Percentiles rank a stretch among this genome's conserved stretches.
Evolutionary conservation across 192 early-diverging fungal genomes (phyloP).

Genomic region (Entomortierella beljakovae): DNA sequence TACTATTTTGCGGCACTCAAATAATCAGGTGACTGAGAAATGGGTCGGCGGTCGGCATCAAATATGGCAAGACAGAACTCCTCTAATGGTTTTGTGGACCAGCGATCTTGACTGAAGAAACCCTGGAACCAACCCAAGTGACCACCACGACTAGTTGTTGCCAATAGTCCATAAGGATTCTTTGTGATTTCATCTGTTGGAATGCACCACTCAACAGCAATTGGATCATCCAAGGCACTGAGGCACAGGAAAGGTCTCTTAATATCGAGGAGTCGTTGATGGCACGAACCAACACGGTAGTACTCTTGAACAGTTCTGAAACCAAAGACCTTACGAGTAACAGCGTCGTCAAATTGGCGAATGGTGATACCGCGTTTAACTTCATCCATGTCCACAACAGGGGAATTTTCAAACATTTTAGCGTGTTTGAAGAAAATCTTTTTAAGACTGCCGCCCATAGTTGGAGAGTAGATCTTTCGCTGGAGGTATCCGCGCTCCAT

Average conservation of each 20-base stretch:
- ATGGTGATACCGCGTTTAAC: constrained; percentile 69
- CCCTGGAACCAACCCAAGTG: constrained; percentile 92
- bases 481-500: constrained; percentile 53
- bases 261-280: constrained; percentile 70
- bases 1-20: neutral
- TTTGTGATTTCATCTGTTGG: constrained; percentile 76
- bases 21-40: constrained; percentile 23
- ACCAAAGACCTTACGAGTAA: constrained; percentile 79
- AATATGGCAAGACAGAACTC: constrained; percentile 76
- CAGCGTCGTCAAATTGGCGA: constrained; percentile 86
- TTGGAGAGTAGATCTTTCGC: constrained; percentile 57
- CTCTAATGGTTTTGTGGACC: constrained; percentile 74
- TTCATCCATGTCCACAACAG: constrained; percentile 21
- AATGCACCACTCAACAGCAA: constrained; percentile 72
- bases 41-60: constrained; percentile 35
- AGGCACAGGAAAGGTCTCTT: constrained; percentile 87
- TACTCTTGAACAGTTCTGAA: constrained; percentile 89
- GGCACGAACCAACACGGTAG: constrained; percentile 72
- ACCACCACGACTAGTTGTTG: constrained; percentile 84
- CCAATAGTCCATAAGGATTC: constrained; percentile 87
- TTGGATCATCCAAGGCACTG: constrained; percentile 92
- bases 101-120: constrained; percentile 59
- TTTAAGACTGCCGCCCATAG: constrained; percentile 63
- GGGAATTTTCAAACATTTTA: constrained; percentile 31
- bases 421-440: constrained; percentile 53